Base-by-base conservation (phyloP, 2,329 filamentous ascomycete species). In the Diplocarpon rosae region DNA sequence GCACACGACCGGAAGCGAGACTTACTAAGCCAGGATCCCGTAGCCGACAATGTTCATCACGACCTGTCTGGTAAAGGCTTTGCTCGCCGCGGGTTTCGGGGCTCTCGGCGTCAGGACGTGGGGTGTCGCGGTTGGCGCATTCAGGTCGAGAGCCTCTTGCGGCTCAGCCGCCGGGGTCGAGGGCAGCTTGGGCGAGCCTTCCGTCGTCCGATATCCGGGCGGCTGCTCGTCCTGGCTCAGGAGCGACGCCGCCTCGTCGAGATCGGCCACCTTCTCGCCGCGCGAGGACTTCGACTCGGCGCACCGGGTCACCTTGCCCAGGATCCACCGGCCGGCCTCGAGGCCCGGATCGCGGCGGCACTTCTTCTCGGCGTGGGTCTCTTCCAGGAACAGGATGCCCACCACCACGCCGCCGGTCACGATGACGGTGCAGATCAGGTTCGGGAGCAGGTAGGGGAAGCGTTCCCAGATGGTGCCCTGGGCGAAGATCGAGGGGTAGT, bases 11-110 rank as follows among this genome's bases (percentile, higher is more conserved):
- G 8, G 29, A 8, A 30, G 29, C 8, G 13, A 8, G 29, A 81
- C 87, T 77, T 74, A 95, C 88, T 94, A 95, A 52, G 90, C 90
- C 48, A 96, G 71, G 56, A 96, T 87, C 36, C 89, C 90, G 61
- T 93, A 95, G 42, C 85, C 87, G 46, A 90, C 67, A 52, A 95
- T 94, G 60, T 89, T 90, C 59, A 93, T 71, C 48, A 94, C 70
- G 44, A 96, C 85, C 39, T 90, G 85, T 60, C 72, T 78, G 11
- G 86, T 94, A 63, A 96, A 95, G 8, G 80, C 82, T 57, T 75
- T 78, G 41, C 68, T 63, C 35, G 69, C 62, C 30, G 67, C 63
- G 45, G 65, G 60, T 14, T 63, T 62, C 45, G 66, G 57, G 34
- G 56, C 56, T 43, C 34, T 48, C 49, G 45, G 54, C 50, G 35